Conservation (phyloP, 2,329 filamentous ascomycete genomes). For the Alternaria dauci region DNA sequence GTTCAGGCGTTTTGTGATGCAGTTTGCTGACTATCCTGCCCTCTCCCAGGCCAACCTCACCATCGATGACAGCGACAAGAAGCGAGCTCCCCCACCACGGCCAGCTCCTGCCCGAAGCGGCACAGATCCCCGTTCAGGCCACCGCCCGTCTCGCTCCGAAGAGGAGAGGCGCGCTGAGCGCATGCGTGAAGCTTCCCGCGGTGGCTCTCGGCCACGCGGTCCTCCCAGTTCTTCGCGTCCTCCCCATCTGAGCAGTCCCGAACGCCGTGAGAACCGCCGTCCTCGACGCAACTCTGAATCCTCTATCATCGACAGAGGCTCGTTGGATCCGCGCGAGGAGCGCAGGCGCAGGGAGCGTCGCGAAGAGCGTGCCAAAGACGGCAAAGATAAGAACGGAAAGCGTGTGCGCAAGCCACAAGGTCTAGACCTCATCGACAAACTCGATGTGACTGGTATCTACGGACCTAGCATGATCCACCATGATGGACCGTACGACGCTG, state of each 20-base stretch:
- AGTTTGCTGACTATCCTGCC: constrained; percentile 55
- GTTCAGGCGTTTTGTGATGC: constrained; percentile 49
- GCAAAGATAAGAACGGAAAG: constrained; percentile 31
- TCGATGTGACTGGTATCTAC: constrained; percentile 96
- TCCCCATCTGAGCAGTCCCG: constrained; percentile 45
- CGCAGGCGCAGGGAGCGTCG: constrained; percentile 61
- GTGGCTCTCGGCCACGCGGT: constrained; percentile 48
- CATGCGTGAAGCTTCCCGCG: constrained; percentile 51
- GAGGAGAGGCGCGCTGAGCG: constrained; percentile 50
- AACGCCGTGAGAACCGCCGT: constrained; percentile 59
- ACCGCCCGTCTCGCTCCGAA: constrained; percentile 72
- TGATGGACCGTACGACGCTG: constrained; percentile 95
- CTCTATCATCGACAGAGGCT: constrained; percentile 71
- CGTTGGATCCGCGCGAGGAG: constrained; percentile 68
- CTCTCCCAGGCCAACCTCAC: constrained; percentile 69
- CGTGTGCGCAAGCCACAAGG: constrained; percentile 55
- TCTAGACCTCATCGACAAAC: constrained; percentile 92
- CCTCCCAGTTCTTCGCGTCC: constrained; percentile 51
- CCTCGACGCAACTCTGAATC: constrained; percentile 81
- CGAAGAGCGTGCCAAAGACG: constrained; percentile 54
- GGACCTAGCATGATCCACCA: constrained; percentile 95
- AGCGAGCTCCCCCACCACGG: constrained; percentile 43
- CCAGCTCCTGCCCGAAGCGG: constrained; percentile 56
- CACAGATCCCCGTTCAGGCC: constrained; percentile 58
- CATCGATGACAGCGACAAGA: constrained; percentile 66